Evolutionary conservation across 345 rosid species (phyloP).

Genomic region (Passiflora organensis): DNA sequence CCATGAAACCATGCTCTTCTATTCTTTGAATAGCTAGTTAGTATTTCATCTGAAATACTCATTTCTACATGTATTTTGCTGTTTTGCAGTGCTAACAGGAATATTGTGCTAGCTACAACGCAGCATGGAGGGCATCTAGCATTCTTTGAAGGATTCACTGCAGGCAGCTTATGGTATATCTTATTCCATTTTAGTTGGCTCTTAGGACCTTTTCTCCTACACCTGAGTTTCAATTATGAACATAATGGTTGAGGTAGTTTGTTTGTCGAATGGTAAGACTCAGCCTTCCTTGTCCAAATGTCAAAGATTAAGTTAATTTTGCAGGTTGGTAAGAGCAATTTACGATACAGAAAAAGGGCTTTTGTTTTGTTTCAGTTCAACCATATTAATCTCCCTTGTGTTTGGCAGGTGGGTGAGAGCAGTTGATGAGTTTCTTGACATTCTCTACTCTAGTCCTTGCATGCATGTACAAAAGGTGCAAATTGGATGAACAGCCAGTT

Average conservation of each 20-base stretch:
- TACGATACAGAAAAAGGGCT: too few species aligned
- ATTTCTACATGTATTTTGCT: background rate
- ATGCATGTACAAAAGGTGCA: conserved; percentile 64
- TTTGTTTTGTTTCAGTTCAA: background rate
- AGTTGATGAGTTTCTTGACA: conserved; percentile 58
- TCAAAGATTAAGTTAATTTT: too few species aligned
- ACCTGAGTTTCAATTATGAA: background rate
- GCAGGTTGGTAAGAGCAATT: too few species aligned
- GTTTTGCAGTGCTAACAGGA: conserved; percentile 57
- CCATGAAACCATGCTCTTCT: too few species aligned
- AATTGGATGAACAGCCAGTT: background rate
- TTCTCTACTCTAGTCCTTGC: conserved; percentile 50
- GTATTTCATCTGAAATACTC: conserved; percentile 9
- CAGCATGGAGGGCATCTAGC: conserved; percentile 89
- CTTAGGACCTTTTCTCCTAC: background rate
- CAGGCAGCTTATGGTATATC: conserved; percentile 54
- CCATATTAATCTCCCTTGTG: background rate
- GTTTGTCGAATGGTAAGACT: too few species aligned
- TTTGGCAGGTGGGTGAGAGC: conserved; percentile 88
- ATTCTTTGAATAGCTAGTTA: background rate
- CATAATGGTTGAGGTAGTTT: background rate
- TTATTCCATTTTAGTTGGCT: conserved; percentile 4
- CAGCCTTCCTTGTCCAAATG: too few species aligned
- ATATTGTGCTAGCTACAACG: conserved; percentile 66
- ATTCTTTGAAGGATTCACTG: conserved; percentile 79